A percentile compares a stretch with the other conserved stretches of the same genome.
These are phyloP conservation scores for Parmales sp. DNA, from an alignment of 108 stramenopile genomes.

Conservation along the genomic window DNA sequence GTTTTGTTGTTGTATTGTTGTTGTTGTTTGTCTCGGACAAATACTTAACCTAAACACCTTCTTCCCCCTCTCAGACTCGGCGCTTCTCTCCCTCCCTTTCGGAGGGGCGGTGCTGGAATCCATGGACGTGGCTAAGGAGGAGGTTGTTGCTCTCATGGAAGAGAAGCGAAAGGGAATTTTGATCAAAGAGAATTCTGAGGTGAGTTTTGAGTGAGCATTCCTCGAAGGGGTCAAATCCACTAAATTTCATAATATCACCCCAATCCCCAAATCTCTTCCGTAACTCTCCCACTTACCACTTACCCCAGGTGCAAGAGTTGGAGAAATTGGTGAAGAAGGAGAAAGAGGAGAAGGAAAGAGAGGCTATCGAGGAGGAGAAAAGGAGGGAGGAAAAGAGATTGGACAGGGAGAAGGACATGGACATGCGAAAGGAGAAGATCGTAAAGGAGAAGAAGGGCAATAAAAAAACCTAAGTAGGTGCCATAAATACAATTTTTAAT, in stretches of 20 bases:
- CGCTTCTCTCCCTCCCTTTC: constrained; percentile 85
- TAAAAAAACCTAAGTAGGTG: no score
- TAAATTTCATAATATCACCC: background rate
- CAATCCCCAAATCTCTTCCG: background rate
- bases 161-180: constrained; percentile 61
- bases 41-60: no score
- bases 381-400: constrained; percentile 6
- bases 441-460: background rate
- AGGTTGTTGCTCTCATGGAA: constrained; percentile 72
- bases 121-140: constrained; percentile 61
- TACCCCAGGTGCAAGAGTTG: constrained; percentile 18
- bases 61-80: no score
- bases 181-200: constrained; percentile 45
- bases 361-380: background rate
- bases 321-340: constrained; percentile 10
- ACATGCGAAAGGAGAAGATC: background rate
- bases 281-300: background rate
- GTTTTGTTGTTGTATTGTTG: no score
- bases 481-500: no score
- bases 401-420: constrained; percentile 12
- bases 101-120: constrained; percentile 79
- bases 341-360: background rate
- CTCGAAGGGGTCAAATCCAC: constrained; percentile 18
- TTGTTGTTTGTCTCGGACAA: no score
- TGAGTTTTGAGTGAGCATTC: constrained; percentile 47